Evolutionary conservation across 169 alveolate genomes (phyloP).

Genomic region (Eimeria tenella): DNA sequence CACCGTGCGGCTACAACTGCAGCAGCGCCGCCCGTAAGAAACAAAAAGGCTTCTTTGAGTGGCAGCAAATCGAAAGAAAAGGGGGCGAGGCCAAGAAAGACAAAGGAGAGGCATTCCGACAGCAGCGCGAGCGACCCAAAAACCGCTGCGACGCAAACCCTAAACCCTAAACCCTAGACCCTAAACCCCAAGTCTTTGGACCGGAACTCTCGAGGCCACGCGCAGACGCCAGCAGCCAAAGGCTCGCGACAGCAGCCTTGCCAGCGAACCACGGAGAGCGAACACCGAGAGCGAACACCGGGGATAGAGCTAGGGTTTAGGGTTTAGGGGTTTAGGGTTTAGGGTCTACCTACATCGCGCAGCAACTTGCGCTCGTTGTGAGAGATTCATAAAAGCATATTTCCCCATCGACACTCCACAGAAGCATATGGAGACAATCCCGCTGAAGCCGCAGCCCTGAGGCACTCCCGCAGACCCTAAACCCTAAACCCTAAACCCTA

Average conservation of each 20-base stretch:
- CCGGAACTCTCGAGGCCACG: neutral
- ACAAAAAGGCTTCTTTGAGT: neutral
- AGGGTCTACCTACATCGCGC: constrained; percentile 33
- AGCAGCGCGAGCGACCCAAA: constrained; percentile 74
- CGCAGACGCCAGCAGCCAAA: neutral
- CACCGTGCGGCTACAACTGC: constrained; percentile 33
- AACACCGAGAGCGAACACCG: neutral
- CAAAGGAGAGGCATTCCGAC: constrained; percentile 78
- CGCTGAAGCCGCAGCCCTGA: constrained; percentile 77
- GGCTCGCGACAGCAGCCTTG: neutral
- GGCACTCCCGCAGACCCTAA: neutral
- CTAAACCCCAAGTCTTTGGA: neutral
- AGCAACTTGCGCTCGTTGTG: constrained; percentile 50
- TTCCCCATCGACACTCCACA: constrained; percentile 80
- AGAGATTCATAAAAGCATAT: constrained; percentile 78
- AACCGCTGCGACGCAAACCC: constrained; percentile 49
- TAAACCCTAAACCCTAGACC: neutral
- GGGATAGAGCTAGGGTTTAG: neutral
- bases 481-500: constrained; percentile 8
- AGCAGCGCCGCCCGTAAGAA: constrained; percentile 13
- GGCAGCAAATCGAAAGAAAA: constrained; percentile 76
- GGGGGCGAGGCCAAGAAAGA: constrained; percentile 79
- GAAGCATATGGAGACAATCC: constrained; percentile 81
- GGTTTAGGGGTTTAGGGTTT: neutral
- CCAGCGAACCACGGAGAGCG: neutral